Evolutionary conservation across 768 basidiomycete genomes (phyloP), one percentile per base, ranked within the genome.

Genomic region (Polyporus arcularius): DNA sequence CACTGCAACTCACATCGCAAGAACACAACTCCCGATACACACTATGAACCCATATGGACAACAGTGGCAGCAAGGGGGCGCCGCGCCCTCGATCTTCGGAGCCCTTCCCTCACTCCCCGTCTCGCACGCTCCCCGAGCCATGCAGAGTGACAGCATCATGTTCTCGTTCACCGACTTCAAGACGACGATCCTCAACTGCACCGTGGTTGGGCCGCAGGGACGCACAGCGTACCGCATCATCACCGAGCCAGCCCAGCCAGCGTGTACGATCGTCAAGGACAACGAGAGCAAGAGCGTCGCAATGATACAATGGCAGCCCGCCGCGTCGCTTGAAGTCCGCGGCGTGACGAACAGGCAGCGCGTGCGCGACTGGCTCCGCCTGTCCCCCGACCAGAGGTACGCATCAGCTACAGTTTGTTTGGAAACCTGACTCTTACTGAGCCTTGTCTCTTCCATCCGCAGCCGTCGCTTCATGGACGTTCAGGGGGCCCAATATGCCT

Each of bases 31-130:
- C 52, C n/a, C 39, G 5, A 53, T 39, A 26, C 10, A 16, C 42
- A 51, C n/a, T 4, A 72, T 70, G 68, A 70, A 72, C 65, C 71
- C 71, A 12, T 72, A 67, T 58, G 64, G 58, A 35, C 64, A 67
- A 54, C 39, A 53, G n/a, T 59, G 55, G 62, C 59, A 64, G 43
- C 62, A 60, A 55, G 67, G 67, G 58, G 61, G 63, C 31, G 60
- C 45, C 12, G 67, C 77, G 4, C 82, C 85, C 47, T 87, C 87
- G 48, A 72, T 87, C 60, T 85, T 82, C 66, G 87, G 87, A 5
- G 86, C 85, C 0, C 82, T 88, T n/a, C 87, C 87, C 30, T 85
- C 73, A 15, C 65, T 78, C 16, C 72, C 74, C 35, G 73, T 48
- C 4, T 3, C 46, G 67, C 68, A 74, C 64, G 15, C 65, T 60